Conservation (phyloP, 202 grass and related monocot species). For the Dendrocalamus latiflorus region DNA sequence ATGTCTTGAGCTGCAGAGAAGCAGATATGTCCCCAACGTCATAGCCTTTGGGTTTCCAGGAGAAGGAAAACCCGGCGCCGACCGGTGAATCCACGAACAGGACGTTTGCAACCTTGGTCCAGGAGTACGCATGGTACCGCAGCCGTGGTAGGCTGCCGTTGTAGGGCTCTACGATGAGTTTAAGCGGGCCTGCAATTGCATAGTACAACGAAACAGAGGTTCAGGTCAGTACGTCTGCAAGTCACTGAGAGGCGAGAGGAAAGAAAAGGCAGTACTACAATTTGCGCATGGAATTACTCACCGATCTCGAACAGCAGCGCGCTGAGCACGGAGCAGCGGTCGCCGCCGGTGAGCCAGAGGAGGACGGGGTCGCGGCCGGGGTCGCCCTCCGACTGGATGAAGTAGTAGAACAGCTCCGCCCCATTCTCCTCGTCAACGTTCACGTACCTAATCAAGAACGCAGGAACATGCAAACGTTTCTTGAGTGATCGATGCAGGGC, state of each 20-base stretch:
- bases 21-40: slow-evolving; percentile 8
- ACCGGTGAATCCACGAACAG: slow-evolving; percentile 30
- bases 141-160: slow-evolving; percentile 16
- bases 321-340: slow-evolving; percentile 22
- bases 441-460: not conserved
- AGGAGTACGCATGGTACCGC: slow-evolving; percentile 15
- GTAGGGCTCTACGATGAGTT: slow-evolving; percentile 6
- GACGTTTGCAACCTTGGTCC: slow-evolving; percentile 23
- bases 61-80: slow-evolving; percentile 24
- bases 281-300: not conserved
- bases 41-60: slow-evolving; percentile 7
- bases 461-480: no score
- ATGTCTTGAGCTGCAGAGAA: not conserved
- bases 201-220: no score
- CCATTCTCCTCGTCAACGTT: slow-evolving; percentile 29
- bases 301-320: slow-evolving; percentile 26
- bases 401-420: slow-evolving; percentile 2
- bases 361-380: not conserved
- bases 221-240: no score
- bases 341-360: slow-evolving; percentile 29
- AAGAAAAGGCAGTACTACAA: no score
- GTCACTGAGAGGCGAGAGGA: no score
- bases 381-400: slow-evolving; percentile 21
- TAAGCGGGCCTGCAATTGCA: slow-evolving; percentile 7
- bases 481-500: no score